A percentile compares a stretch with the other conserved stretches of the same genome.
These are phyloP conservation scores for Tolypocladium capitatum DNA, from an alignment of 2,329 filamentous ascomycete species.

Conservation along the genomic window DNA sequence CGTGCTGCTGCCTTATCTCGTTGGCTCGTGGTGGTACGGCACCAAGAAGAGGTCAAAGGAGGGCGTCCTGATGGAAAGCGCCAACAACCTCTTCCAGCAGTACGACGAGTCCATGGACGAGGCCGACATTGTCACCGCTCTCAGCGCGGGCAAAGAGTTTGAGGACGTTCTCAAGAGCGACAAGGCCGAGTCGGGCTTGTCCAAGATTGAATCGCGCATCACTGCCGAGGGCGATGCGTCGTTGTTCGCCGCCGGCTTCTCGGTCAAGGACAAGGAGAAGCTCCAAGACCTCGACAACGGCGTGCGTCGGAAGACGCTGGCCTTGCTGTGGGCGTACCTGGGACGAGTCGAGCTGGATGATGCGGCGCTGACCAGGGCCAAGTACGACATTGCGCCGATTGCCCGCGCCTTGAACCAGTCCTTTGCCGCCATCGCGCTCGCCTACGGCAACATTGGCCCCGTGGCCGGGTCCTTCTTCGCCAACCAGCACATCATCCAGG, in stretches of 20 bases:
- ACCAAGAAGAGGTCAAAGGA: slow-evolving; percentile 89
- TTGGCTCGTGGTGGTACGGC: slow-evolving; percentile 98
- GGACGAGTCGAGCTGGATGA: slow-evolving; percentile 79
- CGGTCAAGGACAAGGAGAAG: slow-evolving; percentile 59
- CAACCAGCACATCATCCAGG: slow-evolving; percentile 82
- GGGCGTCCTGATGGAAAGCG: slow-evolving; percentile 81
- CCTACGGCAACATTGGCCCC: slow-evolving; percentile 71
- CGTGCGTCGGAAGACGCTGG: slow-evolving; percentile 71
- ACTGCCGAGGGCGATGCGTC: slow-evolving; percentile 44
- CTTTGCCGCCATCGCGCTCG: slow-evolving; percentile 74
- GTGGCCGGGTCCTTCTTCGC: slow-evolving; percentile 71
- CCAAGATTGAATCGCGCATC: slow-evolving; percentile 73
- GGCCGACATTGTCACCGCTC: slow-evolving; percentile 63
- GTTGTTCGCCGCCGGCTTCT: slow-evolving; percentile 43
- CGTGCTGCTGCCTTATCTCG: slow-evolving; percentile 79
- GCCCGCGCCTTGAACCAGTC: slow-evolving; percentile 76
- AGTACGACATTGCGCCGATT: slow-evolving; percentile 79
- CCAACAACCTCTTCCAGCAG: slow-evolving; percentile 87
- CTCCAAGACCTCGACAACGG: slow-evolving; percentile 72
- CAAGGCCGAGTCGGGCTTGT: slow-evolving; percentile 66
- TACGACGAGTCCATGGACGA: slow-evolving; percentile 77
- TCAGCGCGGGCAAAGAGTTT: slow-evolving; percentile 81
- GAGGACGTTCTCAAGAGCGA: slow-evolving; percentile 61
- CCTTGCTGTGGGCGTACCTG: slow-evolving; percentile 89
- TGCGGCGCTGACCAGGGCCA: slow-evolving; percentile 62